These are phyloP conservation scores for Gamarada debralockiae DNA, from an alignment of 495 filamentous ascomycete species.

Conservation along the genomic window DNA sequence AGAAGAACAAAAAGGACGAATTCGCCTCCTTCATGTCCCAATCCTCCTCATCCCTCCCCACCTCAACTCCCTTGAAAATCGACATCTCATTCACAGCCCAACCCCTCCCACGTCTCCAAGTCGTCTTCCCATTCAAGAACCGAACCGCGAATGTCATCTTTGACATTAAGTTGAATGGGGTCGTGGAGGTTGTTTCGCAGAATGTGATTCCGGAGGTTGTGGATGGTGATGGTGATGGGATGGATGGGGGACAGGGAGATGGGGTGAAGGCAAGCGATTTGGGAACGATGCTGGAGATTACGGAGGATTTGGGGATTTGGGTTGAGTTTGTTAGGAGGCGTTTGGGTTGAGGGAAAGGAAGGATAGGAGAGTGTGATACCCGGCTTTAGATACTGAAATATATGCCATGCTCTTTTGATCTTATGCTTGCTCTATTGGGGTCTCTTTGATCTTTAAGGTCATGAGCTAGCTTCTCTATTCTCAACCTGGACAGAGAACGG, in stretches of 20 bases:
- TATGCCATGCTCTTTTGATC: too few species aligned
- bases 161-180: slow-evolving; percentile 59
- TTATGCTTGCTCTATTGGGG: too few species aligned
- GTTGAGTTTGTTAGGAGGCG: slow-evolving; percentile 44
- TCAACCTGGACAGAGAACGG: too few species aligned
- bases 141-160: slow-evolving; percentile 45
- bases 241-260: slow-evolving; percentile 6
- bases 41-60: neutral
- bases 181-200: slow-evolving; percentile 41
- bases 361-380: slow-evolving; percentile 7
- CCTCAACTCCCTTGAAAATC: slow-evolving; percentile 27
- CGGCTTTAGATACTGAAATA: too few species aligned
- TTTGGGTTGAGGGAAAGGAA: slow-evolving; percentile 9
- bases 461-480: too few species aligned
- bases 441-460: too few species aligned
- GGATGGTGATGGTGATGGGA: slow-evolving; percentile 2
- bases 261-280: slow-evolving; percentile 20
- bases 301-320: slow-evolving; percentile 52
- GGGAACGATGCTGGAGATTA: slow-evolving; percentile 32
- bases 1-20: slow-evolving; percentile 28
- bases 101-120: slow-evolving; percentile 40
- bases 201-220: slow-evolving; percentile 18
- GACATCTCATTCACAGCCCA: slow-evolving; percentile 45
- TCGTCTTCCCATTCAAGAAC: slow-evolving; percentile 45
- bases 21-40: slow-evolving; percentile 31